Conservation (phyloP, 768 basidiomycete genomes). For the Hygrocybe coccinea region DNA sequence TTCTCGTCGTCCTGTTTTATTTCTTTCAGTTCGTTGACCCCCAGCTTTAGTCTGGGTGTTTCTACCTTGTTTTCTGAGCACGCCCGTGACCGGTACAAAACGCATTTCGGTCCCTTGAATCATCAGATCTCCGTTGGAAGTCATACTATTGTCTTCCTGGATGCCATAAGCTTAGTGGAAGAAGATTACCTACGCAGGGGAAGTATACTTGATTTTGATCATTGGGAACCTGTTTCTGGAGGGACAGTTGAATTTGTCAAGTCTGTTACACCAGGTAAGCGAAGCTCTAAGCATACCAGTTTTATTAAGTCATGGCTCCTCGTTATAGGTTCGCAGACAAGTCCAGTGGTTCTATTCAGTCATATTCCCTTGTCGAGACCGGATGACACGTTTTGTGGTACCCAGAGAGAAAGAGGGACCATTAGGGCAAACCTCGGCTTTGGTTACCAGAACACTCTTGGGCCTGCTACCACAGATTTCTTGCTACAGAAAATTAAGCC, state of each 20-base stretch:
- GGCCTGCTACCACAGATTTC: constrained; percentile 58
- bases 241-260: constrained; percentile 55
- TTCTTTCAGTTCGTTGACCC: constrained; percentile 25
- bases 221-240: constrained; percentile 44
- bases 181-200: constrained; percentile 56
- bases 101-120: constrained; percentile 75
- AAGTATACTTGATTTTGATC: constrained; percentile 35
- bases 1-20: constrained; percentile 1
- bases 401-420: constrained; percentile 65
- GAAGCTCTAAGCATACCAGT: not conserved
- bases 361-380: constrained; percentile 85
- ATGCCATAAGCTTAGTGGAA: constrained; percentile 69
- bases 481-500: constrained; percentile 64
- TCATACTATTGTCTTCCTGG: constrained; percentile 67
- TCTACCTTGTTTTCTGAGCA: constrained; percentile 42
- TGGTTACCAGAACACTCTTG: constrained; percentile 85
- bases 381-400: constrained; percentile 66
- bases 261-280: constrained; percentile 36
- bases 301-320: not conserved
- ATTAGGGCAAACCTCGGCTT: constrained; percentile 70
- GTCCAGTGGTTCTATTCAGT: constrained; percentile 67
- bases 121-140: constrained; percentile 59
- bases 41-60: constrained; percentile 41
- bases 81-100: constrained; percentile 53
- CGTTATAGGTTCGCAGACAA: constrained; percentile 24